Base-by-base conservation (phyloP, 31 red algal species). In the Pterothamnion heteromorphum region DNA sequence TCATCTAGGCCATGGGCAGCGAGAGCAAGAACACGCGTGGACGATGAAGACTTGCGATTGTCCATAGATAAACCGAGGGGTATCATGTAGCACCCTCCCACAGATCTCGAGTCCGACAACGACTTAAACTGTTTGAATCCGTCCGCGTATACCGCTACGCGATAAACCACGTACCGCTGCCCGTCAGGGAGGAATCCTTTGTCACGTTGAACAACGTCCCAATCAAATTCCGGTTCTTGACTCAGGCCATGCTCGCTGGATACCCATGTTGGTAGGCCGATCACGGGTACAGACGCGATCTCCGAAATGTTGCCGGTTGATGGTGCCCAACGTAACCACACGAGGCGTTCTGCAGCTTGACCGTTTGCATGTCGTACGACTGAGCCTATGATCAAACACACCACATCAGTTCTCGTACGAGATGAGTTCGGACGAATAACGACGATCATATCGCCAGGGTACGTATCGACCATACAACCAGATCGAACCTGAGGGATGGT, bases 41-140 rank as follows among this genome's bases (percentile, higher is more conserved):
- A 64, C 9, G 51, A 9, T n/a, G 51, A n/a, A 64, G 51, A 18
- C 51, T 64, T 64, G 14, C n/a, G 9, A 18, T 9, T 18, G n/a
- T 64, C 51, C 51, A n/a, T 9, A 9, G 51, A 64, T n/a, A 64
- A n/a, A 18, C 51, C 51, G 14, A 64, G 51, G 9, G 51, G 51
- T 64, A n/a, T n/a, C 51, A 64, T 64, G n/a, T 64, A 64, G n/a
- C 51, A 64, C 9, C 51, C 51, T 18, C 51, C 51, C 9, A 64
- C 51, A n/a, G 51, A 64, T 18, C 51, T 64, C 9, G 51, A 18
- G 51, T 64, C 51, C 51, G 51, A 64, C 51, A 64, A 64, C 51
- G 51, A 64, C 51, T 64, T 64, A n/a, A 64, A 64, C n/a, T 64
- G 51, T 64, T n/a, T n/a, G n/a, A n/a, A n/a, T n/a, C n/a, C n/a